Conservation (phyloP, 179 eudicot genomes). For the Corrigiola litoralis region DNA sequence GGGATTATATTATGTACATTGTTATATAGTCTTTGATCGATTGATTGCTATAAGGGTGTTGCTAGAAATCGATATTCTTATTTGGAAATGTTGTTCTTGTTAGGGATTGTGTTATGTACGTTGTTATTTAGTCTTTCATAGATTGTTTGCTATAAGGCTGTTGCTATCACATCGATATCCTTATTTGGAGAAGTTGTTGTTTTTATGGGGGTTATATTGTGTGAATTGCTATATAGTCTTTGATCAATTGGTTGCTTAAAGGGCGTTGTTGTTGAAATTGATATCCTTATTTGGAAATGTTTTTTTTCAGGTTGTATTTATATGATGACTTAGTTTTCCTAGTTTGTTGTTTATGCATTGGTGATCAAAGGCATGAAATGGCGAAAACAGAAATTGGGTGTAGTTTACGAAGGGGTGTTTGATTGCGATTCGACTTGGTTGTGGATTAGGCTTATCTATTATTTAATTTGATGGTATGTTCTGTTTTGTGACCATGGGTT, state of each 20-base stretch:
- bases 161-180: no score
- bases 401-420: not conserved
- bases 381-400: not conserved
- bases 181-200: no score
- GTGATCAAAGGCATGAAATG: not conserved
- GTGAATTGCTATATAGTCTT: not conserved
- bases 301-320: not conserved
- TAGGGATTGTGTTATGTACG: no score
- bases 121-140: no score
- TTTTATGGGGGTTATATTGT: no score
- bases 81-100: not conserved
- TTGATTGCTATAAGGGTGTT: not conserved
- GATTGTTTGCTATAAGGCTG: no score
- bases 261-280: not conserved
- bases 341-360: not conserved
- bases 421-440: not conserved
- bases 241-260: not conserved
- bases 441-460: not conserved
- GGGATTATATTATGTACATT: no score
- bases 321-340: not conserved
- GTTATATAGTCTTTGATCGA: not conserved
- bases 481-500: not conserved
- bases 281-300: not conserved
- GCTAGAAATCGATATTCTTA: not conserved
- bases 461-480: no score